These are phyloP conservation scores for Nicotiana obtusifolia DNA, from an alignment of 257 asterid species.

Conservation along the genomic window DNA sequence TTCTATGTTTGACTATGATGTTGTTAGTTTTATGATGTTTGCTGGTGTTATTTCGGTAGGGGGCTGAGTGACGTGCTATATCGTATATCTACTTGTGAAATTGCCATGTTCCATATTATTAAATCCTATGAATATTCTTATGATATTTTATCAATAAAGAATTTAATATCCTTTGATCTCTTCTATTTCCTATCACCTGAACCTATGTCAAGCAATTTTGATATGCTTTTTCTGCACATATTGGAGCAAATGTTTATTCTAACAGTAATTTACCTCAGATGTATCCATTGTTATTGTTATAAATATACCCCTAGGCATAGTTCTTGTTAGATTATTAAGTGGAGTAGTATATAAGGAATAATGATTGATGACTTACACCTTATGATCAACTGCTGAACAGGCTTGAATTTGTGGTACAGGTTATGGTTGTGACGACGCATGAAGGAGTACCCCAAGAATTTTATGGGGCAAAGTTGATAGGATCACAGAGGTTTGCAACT, in stretches of 20 bases:
- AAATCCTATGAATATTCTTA: not conserved
- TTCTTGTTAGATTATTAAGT: not conserved
- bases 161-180: not conserved
- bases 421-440: slow-evolving; percentile 96
- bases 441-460: slow-evolving; percentile 97
- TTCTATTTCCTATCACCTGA: not conserved
- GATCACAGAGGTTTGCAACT: slow-evolving; percentile 70
- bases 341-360: not conserved
- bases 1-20: slow-evolving; percentile 4
- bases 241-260: not conserved
- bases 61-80: not conserved
- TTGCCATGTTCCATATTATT: not conserved
- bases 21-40: not conserved
- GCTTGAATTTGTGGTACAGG: slow-evolving; percentile 41
- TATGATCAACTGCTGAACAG: not conserved
- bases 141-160: not conserved
- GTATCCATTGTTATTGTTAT: not conserved
- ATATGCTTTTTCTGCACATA: not conserved
- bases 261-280: not conserved
- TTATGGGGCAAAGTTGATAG: slow-evolving; percentile 91
- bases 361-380: not conserved
- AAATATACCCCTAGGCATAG: not conserved
- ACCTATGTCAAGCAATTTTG: not conserved
- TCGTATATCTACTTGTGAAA: not conserved
- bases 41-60: not conserved